Conservation (phyloP, 2,329 filamentous ascomycete genomes). For the Epichloe festucae region DNA sequence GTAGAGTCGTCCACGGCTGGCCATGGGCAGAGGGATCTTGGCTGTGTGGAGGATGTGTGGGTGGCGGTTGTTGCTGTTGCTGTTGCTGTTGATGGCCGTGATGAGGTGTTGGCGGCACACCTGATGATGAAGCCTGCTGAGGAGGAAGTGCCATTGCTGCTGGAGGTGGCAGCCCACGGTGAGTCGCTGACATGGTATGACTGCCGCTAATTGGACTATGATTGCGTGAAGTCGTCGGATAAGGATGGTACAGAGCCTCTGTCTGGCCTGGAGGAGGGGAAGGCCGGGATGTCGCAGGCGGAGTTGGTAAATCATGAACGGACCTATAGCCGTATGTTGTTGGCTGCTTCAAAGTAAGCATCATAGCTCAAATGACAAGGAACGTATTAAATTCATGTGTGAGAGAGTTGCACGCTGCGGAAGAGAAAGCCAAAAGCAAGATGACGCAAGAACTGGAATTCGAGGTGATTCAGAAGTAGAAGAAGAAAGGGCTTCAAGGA, state of each 20-base stretch:
- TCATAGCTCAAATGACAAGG: slow-evolving; percentile 28
- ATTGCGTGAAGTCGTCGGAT: slow-evolving; percentile 26
- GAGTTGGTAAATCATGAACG: slow-evolving; percentile 49
- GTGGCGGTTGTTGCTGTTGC: slow-evolving; percentile 7
- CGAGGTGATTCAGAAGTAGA: background rate
- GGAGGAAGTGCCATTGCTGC: slow-evolving; percentile 49
- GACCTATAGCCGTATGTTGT: slow-evolving; percentile 45
- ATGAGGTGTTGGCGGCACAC: slow-evolving; percentile 15
- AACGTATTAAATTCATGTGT: slow-evolving; percentile 16
- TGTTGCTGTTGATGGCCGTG: slow-evolving; percentile 12
- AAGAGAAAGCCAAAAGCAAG: background rate
- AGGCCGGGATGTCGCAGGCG: slow-evolving; percentile 40
- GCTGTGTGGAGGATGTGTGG: slow-evolving; percentile 13
- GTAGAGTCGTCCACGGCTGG: slow-evolving; percentile 36
- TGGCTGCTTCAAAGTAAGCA: slow-evolving; percentile 50
- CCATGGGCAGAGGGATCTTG: slow-evolving; percentile 17
- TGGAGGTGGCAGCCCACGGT: slow-evolving; percentile 57
- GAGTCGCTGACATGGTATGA: slow-evolving; percentile 54
- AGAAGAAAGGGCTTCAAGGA: background rate
- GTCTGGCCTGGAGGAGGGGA: slow-evolving; percentile 40
- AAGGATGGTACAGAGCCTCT: slow-evolving; percentile 31
- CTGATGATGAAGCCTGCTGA: slow-evolving; percentile 23
- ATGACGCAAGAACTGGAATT: background rate
- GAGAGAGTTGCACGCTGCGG: background rate
- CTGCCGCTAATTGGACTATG: slow-evolving; percentile 29